phyloP scores from a whole-genome alignment of 495 filamentous ascomycete genomes.

The Penicillium roqueforti region DNA sequence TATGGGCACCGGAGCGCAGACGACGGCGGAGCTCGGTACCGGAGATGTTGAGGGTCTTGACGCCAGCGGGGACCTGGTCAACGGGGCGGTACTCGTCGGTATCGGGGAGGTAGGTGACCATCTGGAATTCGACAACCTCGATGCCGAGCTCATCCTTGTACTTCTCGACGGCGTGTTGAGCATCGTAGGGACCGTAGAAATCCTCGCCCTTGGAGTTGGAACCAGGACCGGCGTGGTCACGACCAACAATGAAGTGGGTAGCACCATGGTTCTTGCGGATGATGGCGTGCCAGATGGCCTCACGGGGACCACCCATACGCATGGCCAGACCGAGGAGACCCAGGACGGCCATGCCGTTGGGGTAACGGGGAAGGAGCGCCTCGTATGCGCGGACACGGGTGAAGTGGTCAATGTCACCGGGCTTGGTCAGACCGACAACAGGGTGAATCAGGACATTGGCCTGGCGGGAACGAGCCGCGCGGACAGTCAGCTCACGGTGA shows the following conservation, averaged over 20 bases:
- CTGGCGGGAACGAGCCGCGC: slow-evolving; percentile 88
- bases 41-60: slow-evolving; percentile 92
- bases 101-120: slow-evolving; percentile 98
- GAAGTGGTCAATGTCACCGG: slow-evolving; percentile 99
- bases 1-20: slow-evolving; percentile 83
- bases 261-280: slow-evolving; percentile 99
- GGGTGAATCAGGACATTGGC: slow-evolving; percentile 99
- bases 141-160: slow-evolving; percentile 95
- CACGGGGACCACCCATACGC: slow-evolving; percentile 97
- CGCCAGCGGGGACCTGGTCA: slow-evolving; percentile 78
- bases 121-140: slow-evolving; percentile 98
- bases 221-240: slow-evolving; percentile 95
- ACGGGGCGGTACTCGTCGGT: slow-evolving; percentile 92
- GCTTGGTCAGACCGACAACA: slow-evolving; percentile 96
- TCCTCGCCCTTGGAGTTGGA: slow-evolving; percentile 95
- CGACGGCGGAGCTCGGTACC: slow-evolving; percentile 91
- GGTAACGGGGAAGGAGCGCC: slow-evolving; percentile 93
- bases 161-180: slow-evolving; percentile 96
- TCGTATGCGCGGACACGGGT: slow-evolving; percentile 98
- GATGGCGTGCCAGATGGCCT: slow-evolving; percentile 99
- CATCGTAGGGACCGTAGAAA: slow-evolving; percentile 98
- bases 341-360: slow-evolving; percentile 98
- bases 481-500: slow-evolving; percentile 94
- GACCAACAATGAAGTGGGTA: slow-evolving; percentile 98
- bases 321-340: slow-evolving; percentile 94